These are phyloP conservation scores for Vitis rotundifolia DNA, from an alignment of 164 flowering plant species.

Conservation along the genomic window DNA sequence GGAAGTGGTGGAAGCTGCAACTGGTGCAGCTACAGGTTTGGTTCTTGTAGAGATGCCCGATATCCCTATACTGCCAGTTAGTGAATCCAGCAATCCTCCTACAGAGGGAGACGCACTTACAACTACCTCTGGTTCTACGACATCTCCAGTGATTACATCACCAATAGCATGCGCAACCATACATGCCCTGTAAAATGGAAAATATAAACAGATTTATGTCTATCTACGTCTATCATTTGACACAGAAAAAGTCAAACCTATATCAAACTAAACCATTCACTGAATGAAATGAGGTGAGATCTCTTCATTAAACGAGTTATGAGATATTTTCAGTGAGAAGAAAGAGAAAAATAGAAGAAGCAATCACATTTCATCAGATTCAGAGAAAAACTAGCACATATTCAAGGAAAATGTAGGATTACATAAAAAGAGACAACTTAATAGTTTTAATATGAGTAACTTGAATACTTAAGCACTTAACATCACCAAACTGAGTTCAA, in stretches of 20 bases:
- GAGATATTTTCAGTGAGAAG: background rate
- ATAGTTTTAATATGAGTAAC: too few species aligned
- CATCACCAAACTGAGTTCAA: too few species aligned
- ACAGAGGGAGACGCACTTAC: slow-evolving; percentile 73
- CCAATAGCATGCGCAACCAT: slow-evolving; percentile 87
- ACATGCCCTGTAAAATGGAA: slow-evolving; percentile 55
- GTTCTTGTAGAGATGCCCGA: slow-evolving; percentile 83
- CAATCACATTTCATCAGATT: too few species aligned
- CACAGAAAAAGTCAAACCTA: background rate
- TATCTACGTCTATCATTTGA: background rate
- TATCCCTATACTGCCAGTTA: slow-evolving; percentile 95
- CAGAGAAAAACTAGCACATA: too few species aligned
- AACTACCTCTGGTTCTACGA: slow-evolving; percentile 81
- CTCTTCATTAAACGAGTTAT: too few species aligned
- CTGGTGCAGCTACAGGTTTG: slow-evolving; percentile 86
- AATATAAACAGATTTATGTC: background rate
- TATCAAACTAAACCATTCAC: too few species aligned
- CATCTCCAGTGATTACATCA: slow-evolving; percentile 74
- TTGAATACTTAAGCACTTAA: too few species aligned
- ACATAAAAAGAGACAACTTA: too few species aligned
- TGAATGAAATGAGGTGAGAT: too few species aligned
- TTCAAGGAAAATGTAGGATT: too few species aligned
- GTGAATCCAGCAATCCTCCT: slow-evolving; percentile 93
- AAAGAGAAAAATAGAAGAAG: background rate
- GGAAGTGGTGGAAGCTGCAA: slow-evolving; percentile 59